These are phyloP conservation scores for Lasiodiplodia gonubiensis DNA, from an alignment of 2,329 filamentous ascomycete genomes.

Conservation along the genomic window DNA sequence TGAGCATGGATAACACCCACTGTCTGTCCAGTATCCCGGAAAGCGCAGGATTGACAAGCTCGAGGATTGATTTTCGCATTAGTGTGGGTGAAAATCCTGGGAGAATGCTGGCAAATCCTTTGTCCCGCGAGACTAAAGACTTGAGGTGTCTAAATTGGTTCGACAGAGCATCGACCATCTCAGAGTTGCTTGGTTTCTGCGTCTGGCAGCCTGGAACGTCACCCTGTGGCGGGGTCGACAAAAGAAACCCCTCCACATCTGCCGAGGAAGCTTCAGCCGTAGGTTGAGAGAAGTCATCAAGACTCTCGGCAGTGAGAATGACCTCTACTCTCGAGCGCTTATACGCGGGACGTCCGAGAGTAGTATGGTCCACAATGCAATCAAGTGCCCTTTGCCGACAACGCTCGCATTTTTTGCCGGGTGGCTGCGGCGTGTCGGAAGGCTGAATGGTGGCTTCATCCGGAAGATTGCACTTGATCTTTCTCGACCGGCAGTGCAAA, in stretches of 20 bases:
- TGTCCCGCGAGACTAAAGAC: background rate
- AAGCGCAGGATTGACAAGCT: background rate
- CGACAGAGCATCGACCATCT: background rate
- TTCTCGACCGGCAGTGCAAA: conserved; percentile 31
- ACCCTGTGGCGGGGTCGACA: background rate
- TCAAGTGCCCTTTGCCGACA: conserved; percentile 31
- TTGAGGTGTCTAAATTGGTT: background rate
- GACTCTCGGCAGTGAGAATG: background rate
- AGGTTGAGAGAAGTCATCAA: background rate
- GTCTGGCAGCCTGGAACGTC: conserved; percentile 5
- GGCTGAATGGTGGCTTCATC: conserved; percentile 27
- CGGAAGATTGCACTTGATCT: conserved; percentile 33
- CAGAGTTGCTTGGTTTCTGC: background rate
- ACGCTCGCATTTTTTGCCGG: conserved; percentile 27
- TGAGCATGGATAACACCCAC: background rate
- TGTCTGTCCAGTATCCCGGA: background rate
- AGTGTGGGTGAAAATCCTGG: background rate
- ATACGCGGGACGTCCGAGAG: conserved; percentile 31
- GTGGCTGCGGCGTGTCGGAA: conserved; percentile 28
- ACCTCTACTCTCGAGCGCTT: conserved; percentile 18
- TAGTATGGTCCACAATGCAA: conserved; percentile 32
- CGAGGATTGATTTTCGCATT: background rate
- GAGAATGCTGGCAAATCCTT: background rate
- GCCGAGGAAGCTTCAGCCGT: background rate
- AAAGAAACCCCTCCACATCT: conserved; percentile 4